Conservation (phyloP, 768 basidiomycete species). For the Suillus luteus region DNA sequence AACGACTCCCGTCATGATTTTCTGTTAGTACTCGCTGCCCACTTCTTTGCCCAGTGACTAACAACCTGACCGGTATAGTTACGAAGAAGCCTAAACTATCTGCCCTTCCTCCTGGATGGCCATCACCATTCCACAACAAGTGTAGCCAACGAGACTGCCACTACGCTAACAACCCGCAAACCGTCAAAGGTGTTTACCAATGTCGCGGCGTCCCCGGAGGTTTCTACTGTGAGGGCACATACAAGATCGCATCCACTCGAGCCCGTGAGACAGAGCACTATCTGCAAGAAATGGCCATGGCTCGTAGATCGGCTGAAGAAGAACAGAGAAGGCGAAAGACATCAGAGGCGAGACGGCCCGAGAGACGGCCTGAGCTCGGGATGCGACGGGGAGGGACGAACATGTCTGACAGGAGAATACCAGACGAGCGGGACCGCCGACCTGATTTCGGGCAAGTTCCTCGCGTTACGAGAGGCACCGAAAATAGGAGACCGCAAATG, state of each 20-base stretch:
- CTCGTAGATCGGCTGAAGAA: conserved; percentile 29
- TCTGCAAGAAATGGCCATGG: conserved; percentile 28
- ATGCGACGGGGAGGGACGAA: conserved; percentile 16
- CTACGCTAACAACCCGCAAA: conserved; percentile 33
- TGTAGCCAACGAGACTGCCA: conserved; percentile 36
- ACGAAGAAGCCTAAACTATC: conserved; percentile 32
- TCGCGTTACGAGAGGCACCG: conserved; percentile 21
- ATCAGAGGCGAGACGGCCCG: conserved; percentile 29
- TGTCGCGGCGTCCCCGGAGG: conserved; percentile 37
- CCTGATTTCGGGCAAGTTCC: conserved; percentile 12
- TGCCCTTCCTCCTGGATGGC: conserved; percentile 35
- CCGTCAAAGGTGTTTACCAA: conserved; percentile 32
- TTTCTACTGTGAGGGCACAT: conserved; percentile 37
- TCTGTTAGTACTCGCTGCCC: conserved; percentile 25
- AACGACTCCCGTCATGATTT: conserved; percentile 28
- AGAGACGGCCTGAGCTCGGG: conserved; percentile 28
- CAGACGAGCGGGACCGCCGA: conserved; percentile 12
- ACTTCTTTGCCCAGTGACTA: conserved; percentile 1
- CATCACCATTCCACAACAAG: conserved; percentile 39
- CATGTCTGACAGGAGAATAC: conserved; percentile 16
- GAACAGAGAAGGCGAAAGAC: conserved; percentile 32
- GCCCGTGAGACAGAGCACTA: conserved; percentile 37
- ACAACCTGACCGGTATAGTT: conserved; percentile 22
- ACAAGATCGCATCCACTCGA: conserved; percentile 35
- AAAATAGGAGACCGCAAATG: conserved; percentile 21